Base-by-base conservation (phyloP, 306 rosid species). In the Prunus mira region DNA sequence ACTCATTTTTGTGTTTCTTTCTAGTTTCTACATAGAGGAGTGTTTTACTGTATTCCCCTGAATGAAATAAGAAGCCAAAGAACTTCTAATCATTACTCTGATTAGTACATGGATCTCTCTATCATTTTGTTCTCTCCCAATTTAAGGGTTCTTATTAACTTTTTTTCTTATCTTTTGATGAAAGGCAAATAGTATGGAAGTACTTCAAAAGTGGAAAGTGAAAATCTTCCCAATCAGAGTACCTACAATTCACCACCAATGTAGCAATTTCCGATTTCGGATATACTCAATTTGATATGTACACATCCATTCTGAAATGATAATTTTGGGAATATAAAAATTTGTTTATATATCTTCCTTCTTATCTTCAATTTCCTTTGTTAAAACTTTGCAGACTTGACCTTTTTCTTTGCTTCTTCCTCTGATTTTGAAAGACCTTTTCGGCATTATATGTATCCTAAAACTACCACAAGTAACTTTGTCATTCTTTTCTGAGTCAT, bases 21-120 rank as follows among this genome's bases (percentile, higher is more conserved):
- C 50, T 71, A 32, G 65, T 78, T 78, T 47, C 75, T 69, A 58
- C 9, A 4, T 47, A 20, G 66, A 51, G 43, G 43, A 6, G 11
- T 24, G 7, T 15, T 71, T 51, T 22, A 19, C 25, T 34, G 41
- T n/a, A 30, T 77, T 58, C 32, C 68, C 47, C 1, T 25, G 27
- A 56, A 56, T 15, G 58, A 55, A 58, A 20, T 27, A 13, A 20
- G 9, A 45, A 24, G 43, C 24, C 46, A 17, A 25, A 50, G 24
- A 47, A 28, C 67, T 62, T 62, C 32, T 60, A 50, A 17, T 14
- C 32, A 1, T 38, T 38, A 15, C 66, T 56, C 22, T 17, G 15
- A 38, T 68, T 46, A 25, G 2, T 14, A 3, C 1, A 34, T 34
- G 15, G 25, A 65, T 63, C 38, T 45, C 22, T 50, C n/a, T 28